Evolutionary conservation across 1,284 basidiomycete genomes (phyloP).

Genomic region (Pholiota adiposa): DNA sequence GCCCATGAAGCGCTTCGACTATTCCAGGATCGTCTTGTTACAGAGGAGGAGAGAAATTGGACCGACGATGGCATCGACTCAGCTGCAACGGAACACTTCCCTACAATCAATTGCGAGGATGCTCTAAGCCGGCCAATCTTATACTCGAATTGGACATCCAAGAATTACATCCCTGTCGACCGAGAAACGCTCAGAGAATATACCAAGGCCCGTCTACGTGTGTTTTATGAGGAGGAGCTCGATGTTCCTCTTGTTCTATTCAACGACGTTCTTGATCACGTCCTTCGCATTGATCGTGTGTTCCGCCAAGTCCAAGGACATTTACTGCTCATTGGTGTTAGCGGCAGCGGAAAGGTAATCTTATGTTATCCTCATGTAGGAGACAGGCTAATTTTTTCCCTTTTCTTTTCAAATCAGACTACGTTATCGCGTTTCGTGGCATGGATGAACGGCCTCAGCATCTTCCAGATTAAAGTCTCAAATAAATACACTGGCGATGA

Average conservation of each 20-base stretch:
- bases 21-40: constrained; percentile 97
- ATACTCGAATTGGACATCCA: constrained; percentile 99
- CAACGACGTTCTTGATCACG: constrained; percentile 98
- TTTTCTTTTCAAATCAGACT: constrained; percentile 71
- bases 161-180: constrained; percentile 94
- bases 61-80: constrained; percentile 92
- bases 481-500: constrained; percentile 99
- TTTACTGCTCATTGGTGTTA: constrained; percentile 94
- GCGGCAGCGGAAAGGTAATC: constrained; percentile 93
- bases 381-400: constrained; percentile 5
- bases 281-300: constrained; percentile 97
- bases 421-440: constrained; percentile 98
- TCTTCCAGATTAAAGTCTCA: constrained; percentile 99
- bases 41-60: constrained; percentile 91
- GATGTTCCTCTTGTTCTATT: constrained; percentile 99
- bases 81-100: constrained; percentile 90
- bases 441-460: constrained; percentile 99
- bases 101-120: constrained; percentile 85
- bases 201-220: constrained; percentile 92
- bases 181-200: constrained; percentile 94
- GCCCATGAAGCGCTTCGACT: constrained; percentile 97
- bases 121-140: constrained; percentile 89
- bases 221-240: constrained; percentile 97
- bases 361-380: neutral
- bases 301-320: constrained; percentile 99